Evolutionary conservation across 768 basidiomycete genomes (phyloP).

Genomic region (Chalciporus pseudorubinellus): DNA sequence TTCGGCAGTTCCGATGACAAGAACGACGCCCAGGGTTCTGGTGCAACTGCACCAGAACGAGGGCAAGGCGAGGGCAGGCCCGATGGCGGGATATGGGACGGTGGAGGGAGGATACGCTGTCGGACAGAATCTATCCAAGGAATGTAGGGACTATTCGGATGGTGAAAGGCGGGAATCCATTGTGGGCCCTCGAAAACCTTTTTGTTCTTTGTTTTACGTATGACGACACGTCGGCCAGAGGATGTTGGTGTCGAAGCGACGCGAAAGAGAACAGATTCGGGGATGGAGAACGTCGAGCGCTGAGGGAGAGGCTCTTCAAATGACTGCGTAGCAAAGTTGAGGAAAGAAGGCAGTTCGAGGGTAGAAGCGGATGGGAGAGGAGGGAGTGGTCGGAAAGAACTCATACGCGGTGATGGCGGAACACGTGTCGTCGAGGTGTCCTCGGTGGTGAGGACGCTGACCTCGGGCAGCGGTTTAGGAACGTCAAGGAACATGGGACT

Average conservation of each 20-base stretch:
- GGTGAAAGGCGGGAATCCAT: constrained; percentile 40
- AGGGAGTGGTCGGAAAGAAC: constrained; percentile 31
- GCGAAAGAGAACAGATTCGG: constrained; percentile 17
- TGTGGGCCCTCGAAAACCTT: constrained; percentile 29
- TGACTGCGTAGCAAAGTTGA: constrained; percentile 28
- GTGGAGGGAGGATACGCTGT: constrained; percentile 41
- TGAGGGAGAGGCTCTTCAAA: constrained; percentile 9
- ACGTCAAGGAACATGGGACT: constrained; percentile 15
- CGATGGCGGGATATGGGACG: constrained; percentile 32
- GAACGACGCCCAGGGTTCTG: constrained; percentile 38
- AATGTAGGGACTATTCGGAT: constrained; percentile 56
- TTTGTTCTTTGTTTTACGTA: constrained; percentile 16
- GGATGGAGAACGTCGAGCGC: constrained; percentile 10
- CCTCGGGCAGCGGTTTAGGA: constrained; percentile 5
- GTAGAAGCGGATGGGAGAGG: constrained; percentile 38
- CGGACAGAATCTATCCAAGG: constrained; percentile 46
- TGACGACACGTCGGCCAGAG: constrained; percentile 9
- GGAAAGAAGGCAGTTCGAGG: constrained; percentile 39
- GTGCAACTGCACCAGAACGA: constrained; percentile 41
- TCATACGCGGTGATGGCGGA: constrained; percentile 4
- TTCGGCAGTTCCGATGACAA: constrained; percentile 16
- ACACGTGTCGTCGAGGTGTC: constrained; percentile 18
- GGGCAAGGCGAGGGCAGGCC: constrained; percentile 35
- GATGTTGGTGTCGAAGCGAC: constrained; percentile 15
- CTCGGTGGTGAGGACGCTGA: constrained; percentile 2